These are phyloP conservation scores for Atkinsonella hypoxylon DNA, from an alignment of 2,329 filamentous ascomycete species.

Conservation along the genomic window DNA sequence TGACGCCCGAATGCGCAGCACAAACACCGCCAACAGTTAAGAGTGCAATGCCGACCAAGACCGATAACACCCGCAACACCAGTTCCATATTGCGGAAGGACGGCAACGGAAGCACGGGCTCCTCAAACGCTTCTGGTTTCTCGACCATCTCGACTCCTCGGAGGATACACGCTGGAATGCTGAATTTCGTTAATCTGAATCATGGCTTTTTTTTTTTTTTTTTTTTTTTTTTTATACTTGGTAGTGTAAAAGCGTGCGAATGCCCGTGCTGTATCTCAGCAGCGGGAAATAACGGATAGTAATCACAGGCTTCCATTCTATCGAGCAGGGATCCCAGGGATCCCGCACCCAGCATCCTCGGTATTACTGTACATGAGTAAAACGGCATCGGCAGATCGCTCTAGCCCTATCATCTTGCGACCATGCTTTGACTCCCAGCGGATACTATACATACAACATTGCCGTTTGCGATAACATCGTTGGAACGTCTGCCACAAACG, in stretches of 20 bases:
- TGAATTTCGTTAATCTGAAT: background rate
- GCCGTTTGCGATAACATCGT: no score
- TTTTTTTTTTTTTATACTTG: no score
- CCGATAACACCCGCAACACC: background rate
- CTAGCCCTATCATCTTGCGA: background rate
- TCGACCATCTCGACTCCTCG: background rate
- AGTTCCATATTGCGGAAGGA: slow-evolving; percentile 2
- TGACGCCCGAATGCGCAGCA: slow-evolving; percentile 1
- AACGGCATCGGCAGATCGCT: no score
- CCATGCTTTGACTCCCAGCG: background rate
- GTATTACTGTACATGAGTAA: background rate
- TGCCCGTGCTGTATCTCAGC: background rate
- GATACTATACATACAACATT: no score
- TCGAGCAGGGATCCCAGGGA: background rate
- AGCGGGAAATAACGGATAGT: background rate
- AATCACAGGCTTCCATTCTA: background rate
- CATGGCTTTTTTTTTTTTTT: no score
- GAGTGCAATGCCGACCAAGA: background rate
- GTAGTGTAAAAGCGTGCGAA: background rate
- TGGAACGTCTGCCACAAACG: no score
- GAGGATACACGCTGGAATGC: background rate
- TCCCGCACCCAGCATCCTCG: background rate
- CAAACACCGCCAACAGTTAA: slow-evolving; percentile 3
- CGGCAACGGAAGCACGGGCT: background rate
- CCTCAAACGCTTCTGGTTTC: slow-evolving; percentile 1